Base-by-base conservation (phyloP, 495 filamentous ascomycete genomes). In the Trichodelitschia bisporula region DNA sequence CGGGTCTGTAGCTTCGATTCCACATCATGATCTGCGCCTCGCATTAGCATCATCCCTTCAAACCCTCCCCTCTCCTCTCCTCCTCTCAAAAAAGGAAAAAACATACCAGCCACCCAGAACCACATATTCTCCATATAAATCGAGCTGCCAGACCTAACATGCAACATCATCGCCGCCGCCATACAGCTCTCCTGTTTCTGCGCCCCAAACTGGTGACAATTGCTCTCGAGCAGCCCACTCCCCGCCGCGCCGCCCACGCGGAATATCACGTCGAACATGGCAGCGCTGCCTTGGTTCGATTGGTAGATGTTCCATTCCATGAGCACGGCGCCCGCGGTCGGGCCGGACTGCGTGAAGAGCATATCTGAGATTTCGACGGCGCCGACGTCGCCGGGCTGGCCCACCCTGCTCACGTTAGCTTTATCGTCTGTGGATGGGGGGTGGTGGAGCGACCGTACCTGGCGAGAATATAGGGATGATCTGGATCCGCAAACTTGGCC, bases 301-400 rank as follows among this genome's bases (percentile, higher is more conserved):
- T 4, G 8, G 17, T 5, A 4, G 21, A 35, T n/a, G 18, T 35
- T 35, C 32, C 32, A 35, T 17, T 35, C 25, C 18, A 35, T 18
- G 11, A 35, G 32, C 12, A 35, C 21, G 5, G 28, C 28, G 21
- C 32, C 32, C 4, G 32, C 25, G 4, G 18, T 21, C 8, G 18
- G 8, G 12, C 34, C 34, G 6, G 11, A 17, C 3, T 12, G 15
- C n/a, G 17, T 8, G 12, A 36, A 26, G 3, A 36, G 3, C 9
- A 36, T 13, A 20, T 36, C 34, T 10, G 8, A 15, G 3, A 36
- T 32, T 12, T 36, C 20, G 15, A 36, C 18, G 12, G 17, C 19
- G 15, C 34, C 34, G n/a, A 32, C 23, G 20, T 36, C 34, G 17
- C 34, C 34, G 4, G 4, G 13, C 4, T 34, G 4, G 23, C 34